phyloP scores from a whole-genome alignment of 768 basidiomycete genomes.

The Tricholoma sp. region DNA sequence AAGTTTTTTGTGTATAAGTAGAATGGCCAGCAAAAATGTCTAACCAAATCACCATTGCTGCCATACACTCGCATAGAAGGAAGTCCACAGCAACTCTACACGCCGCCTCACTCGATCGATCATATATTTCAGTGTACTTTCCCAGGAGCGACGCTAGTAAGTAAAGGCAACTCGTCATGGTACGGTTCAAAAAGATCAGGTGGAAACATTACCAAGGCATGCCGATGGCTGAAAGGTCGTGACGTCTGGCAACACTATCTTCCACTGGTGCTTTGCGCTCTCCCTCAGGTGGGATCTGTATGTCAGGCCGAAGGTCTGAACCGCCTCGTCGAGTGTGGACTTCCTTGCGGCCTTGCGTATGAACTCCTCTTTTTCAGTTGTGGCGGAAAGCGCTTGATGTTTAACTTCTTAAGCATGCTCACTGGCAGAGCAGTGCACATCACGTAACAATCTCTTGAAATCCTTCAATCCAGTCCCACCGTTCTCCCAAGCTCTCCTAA shows the following conservation, averaged over 20 bases:
- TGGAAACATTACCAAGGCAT: conserved; percentile 6
- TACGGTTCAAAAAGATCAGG: background rate
- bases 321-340: conserved; percentile 3
- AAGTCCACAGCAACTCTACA: background rate
- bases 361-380: background rate
- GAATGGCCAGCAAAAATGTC: background rate
- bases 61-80: background rate
- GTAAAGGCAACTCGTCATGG: background rate
- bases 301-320: conserved; percentile 4
- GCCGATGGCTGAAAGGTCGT: conserved; percentile 7
- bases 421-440: too few species aligned
- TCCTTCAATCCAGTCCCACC: background rate
- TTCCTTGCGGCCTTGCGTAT: conserved; percentile 5
- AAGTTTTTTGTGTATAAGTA: background rate
- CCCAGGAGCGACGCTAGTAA: background rate
- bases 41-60: background rate
- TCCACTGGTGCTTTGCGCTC: conserved; percentile 1
- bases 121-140: background rate
- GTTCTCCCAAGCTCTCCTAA: background rate
- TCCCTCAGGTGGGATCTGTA: background rate
- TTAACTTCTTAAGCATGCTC: background rate
- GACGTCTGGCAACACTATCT: conserved; percentile 5
- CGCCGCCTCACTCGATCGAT: background rate
- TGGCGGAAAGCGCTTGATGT: background rate
- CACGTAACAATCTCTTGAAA: background rate